Base-by-base conservation (phyloP, 805 yeast genomes). In the Yamadazyma paraphyllophila region DNA sequence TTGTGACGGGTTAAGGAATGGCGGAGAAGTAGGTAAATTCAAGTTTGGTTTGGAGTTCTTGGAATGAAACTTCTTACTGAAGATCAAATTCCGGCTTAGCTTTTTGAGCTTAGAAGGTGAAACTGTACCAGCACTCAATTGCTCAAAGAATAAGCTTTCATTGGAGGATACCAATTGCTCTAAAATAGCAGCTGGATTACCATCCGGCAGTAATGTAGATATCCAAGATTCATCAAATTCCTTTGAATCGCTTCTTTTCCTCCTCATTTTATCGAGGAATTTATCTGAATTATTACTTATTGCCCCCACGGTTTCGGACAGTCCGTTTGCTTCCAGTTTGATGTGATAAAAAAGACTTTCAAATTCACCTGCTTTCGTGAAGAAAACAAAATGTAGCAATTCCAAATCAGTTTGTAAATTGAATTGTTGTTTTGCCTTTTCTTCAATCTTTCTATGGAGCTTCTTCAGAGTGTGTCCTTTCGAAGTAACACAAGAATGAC, bases 341-440 rank as follows among this genome's bases (percentile, higher is more conserved):
- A 67, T 61, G 13, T 62, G 59, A 12, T 65, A 60, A 33, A 82
- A 60, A 0, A 67, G 67, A 2, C 67, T 58, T 40, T 68, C 67
- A 41, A 83, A 69, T 2, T 65, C 64, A 4, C 58, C 49, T 1
- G 82, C 83, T 8, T 65, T 62, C 15, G 73, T 67, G 59, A 88
- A 83, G 48, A 88, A 84, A 60, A 88, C 76, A 52, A 90, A 77
- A 50, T 80, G 80, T 50, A 83, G 80, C 41, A 83, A 88, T 56
- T 87, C 90, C n/a, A 82, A 57, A 16, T 45, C 46, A 10, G 24
- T 12, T 4, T 12, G 17, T 11, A 16, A 9, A 24, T 27, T 12
- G n/a, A 24, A 41, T 12, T 33, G 39, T 11, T 37, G 43, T 32
- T 50, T 44, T 3, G 47, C 41, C 29, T 44, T 45, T n/a, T 45